Conservation (phyloP, 805 yeast genomes). For the Pichia nanzhaoensis region DNA sequence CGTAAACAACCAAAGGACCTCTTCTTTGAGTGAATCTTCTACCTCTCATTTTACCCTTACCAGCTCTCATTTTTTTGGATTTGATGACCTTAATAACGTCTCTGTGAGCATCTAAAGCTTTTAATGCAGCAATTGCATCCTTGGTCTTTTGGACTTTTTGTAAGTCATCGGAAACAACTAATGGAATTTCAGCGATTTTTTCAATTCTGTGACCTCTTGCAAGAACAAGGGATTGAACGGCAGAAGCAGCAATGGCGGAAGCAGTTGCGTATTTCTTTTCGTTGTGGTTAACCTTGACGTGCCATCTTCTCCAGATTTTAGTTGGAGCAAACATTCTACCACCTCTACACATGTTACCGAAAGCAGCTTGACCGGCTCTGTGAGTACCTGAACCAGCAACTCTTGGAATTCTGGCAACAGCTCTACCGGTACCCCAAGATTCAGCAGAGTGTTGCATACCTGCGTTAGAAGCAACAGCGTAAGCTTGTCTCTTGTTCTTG, state of each 20-base stretch:
- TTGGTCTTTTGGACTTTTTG: conserved; percentile 94
- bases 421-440: conserved; percentile 99
- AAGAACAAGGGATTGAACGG: conserved; percentile 94
- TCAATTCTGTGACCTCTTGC: conserved; percentile 99
- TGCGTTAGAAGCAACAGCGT: conserved; percentile 98
- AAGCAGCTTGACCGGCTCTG: conserved; percentile 99
- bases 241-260: conserved; percentile 98
- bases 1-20: conserved; percentile 98
- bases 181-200: conserved; percentile 96
- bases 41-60: conserved; percentile 99
- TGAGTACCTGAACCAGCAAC: conserved; percentile 99
- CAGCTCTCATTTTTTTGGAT: conserved; percentile 98
- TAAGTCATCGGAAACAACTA: conserved; percentile 88
- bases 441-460: conserved; percentile 99
- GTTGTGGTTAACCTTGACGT: conserved; percentile 99
- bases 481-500: conserved; percentile 99
- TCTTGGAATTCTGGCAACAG: conserved; percentile 99
- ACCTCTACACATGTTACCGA: conserved; percentile 99
- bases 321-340: conserved; percentile 99
- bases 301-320: conserved; percentile 99
- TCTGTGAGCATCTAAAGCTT: conserved; percentile 98
- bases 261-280: conserved; percentile 99
- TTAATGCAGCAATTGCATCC: conserved; percentile 96
- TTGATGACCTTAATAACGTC: conserved; percentile 97
- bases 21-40: conserved; percentile 99